phyloP scores from a whole-genome alignment of 805 yeast species.

The Suhomyces sp. region DNA sequence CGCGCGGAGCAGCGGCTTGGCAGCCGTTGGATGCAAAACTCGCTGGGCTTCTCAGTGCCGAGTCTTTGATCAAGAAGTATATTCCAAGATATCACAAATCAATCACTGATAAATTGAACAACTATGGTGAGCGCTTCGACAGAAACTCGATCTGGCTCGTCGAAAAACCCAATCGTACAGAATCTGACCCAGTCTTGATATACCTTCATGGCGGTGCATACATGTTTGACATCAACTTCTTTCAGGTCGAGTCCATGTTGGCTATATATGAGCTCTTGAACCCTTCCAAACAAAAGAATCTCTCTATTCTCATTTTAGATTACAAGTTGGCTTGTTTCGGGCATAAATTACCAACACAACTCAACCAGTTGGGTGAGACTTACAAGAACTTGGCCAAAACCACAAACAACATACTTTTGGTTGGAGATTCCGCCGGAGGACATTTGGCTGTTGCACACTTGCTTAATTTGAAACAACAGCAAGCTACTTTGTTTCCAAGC shows the following conservation, averaged over 20 bases:
- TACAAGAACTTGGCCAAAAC: conserved; percentile 21
- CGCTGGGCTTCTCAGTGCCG: background rate
- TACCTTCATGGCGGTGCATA: conserved; percentile 43
- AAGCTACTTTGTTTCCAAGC: conserved; percentile 20
- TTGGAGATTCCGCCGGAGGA: conserved; percentile 47
- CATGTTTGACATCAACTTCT: conserved; percentile 21
- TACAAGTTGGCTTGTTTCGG: conserved; percentile 30
- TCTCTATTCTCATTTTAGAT: conserved; percentile 23
- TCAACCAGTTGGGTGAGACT: conserved; percentile 26
- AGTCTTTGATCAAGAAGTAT: background rate
- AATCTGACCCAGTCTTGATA: conserved; percentile 30
- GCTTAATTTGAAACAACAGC: conserved; percentile 20
- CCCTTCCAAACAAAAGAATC: conserved; percentile 14
- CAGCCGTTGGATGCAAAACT: background rate
- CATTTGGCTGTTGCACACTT: conserved; percentile 30
- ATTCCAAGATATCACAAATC: background rate
- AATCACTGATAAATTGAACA: conserved; percentile 8
- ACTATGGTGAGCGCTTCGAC: conserved; percentile 32
- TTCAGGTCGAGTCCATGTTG: conserved; percentile 28
- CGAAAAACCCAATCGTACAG: conserved; percentile 21
- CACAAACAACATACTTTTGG: conserved; percentile 24
- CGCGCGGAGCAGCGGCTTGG: background rate
- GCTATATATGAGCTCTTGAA: conserved; percentile 27
- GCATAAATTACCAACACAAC: conserved; percentile 31
- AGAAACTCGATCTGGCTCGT: conserved; percentile 33